These are phyloP conservation scores for Triticum turgidum DNA, from an alignment of 176 grass and related monocot genomes.

Conservation along the genomic window DNA sequence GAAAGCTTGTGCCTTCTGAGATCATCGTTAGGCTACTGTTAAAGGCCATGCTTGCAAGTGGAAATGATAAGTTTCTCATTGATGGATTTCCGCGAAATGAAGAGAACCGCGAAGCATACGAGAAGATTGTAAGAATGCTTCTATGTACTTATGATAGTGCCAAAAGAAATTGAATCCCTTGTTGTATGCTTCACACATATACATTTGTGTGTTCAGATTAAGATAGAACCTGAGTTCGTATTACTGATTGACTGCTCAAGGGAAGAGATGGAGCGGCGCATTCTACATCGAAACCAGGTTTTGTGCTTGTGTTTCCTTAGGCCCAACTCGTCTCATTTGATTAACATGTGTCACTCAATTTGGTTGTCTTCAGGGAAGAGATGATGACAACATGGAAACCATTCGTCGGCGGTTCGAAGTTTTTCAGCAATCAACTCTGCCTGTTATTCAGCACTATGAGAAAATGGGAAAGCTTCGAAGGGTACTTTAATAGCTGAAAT, in stretches of 20 bases:
- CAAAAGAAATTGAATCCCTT: not conserved
- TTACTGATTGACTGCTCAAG: conserved; percentile 69
- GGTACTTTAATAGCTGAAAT: conserved; percentile 32
- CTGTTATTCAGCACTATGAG: conserved; percentile 54
- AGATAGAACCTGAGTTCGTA: conserved; percentile 66
- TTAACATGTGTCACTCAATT: not conserved
- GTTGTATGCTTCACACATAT: not conserved
- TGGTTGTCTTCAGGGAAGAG: conserved; percentile 38
- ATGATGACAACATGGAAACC: conserved; percentile 59
- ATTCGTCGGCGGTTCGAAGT: conserved; percentile 42
- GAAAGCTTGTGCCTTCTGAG: conserved; percentile 61
- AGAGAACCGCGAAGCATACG: conserved; percentile 56
- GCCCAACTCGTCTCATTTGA: not conserved
- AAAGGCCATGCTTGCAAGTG: conserved; percentile 71
- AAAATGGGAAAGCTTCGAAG: conserved; percentile 42
- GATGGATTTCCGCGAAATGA: conserved; percentile 84
- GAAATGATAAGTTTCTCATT: conserved; percentile 78
- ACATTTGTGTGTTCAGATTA: conserved; percentile 37
- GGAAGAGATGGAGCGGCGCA: conserved; percentile 56
- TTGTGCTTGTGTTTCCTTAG: not conserved
- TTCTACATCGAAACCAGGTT: conserved; percentile 59
- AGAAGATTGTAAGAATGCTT: conserved; percentile 54
- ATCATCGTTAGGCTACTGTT: conserved; percentile 56
- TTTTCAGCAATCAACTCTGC: conserved; percentile 50
- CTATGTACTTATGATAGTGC: not conserved